Percentiles rank a stretch among this genome's conserved stretches.
These are phyloP conservation scores for Suhomyces choctaworum DNA, from an alignment of 1,139 yeast species.

Conservation along the genomic window DNA sequence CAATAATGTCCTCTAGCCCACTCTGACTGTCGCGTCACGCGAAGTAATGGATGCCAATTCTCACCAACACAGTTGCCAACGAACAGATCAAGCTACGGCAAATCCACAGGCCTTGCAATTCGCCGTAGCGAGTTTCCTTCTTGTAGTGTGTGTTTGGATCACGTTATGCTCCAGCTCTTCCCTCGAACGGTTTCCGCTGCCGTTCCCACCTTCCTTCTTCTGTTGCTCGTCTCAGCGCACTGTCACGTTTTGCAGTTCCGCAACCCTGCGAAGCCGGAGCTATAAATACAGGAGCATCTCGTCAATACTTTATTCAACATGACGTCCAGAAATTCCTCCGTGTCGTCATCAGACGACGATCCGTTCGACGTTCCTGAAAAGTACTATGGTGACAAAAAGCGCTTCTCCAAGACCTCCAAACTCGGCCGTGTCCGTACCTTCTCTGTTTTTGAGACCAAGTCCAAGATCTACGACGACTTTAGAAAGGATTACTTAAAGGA, in stretches of 20 bases:
- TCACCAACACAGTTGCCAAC: too few species aligned
- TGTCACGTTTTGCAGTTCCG: slow-evolving; percentile 1
- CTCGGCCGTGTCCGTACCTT: slow-evolving; percentile 53
- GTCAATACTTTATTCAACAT: slow-evolving; percentile 1
- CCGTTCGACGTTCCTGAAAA: slow-evolving; percentile 69
- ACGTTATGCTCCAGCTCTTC: too few species aligned
- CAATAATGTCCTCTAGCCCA: too few species aligned
- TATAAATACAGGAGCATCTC: slow-evolving; percentile 1
- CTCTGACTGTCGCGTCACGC: too few species aligned
- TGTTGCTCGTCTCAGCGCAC: too few species aligned
- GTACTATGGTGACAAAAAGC: slow-evolving; percentile 68
- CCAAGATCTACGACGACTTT: slow-evolving; percentile 16
- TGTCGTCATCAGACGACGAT: slow-evolving; percentile 47
- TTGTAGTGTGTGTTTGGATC: too few species aligned
- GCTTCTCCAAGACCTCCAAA: slow-evolving; percentile 47
- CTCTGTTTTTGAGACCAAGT: slow-evolving; percentile 41
- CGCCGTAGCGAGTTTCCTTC: too few species aligned
- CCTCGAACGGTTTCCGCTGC: too few species aligned
- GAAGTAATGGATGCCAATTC: too few species aligned
- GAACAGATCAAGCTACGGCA: too few species aligned
- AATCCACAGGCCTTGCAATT: too few species aligned
- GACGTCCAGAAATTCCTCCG: slow-evolving; percentile 29
- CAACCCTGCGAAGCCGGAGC: neutral
- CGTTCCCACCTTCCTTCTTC: too few species aligned
- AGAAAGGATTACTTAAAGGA: slow-evolving; percentile 6